A percentile compares a stretch with the other conserved stretches of the same genome.
Evolutionary conservation across 2,329 filamentous ascomycete species (phyloP).

Genomic region (Laburnicola sp.): DNA sequence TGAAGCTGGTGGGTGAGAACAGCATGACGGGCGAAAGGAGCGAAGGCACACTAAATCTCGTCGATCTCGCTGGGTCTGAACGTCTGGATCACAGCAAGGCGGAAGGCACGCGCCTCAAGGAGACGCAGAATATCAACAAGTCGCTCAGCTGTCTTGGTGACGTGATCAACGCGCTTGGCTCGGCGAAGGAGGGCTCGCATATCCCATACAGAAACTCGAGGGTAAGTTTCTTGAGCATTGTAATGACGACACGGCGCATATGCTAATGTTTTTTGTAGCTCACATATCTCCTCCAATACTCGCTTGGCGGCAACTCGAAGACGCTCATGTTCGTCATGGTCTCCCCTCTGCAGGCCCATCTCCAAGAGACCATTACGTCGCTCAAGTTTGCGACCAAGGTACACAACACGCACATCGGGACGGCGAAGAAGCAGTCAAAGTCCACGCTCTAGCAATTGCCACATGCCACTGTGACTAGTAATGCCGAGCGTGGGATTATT

Average conservation of each 20-base stretch:
- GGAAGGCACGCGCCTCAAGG: constrained; percentile 83
- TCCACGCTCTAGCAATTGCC: constrained; percentile 30
- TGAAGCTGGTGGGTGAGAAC: constrained; percentile 70
- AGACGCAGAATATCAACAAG: constrained; percentile 98
- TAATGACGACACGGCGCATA: not conserved
- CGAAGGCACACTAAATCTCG: constrained; percentile 91
- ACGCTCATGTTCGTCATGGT: constrained; percentile 99
- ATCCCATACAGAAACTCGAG: constrained; percentile 96
- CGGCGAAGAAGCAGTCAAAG: constrained; percentile 75
- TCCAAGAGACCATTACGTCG: constrained; percentile 91
- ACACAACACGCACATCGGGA: constrained; percentile 89
- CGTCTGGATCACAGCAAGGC: constrained; percentile 83
- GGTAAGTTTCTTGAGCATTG: constrained; percentile 50
- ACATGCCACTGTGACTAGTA: too few relatives aligned
- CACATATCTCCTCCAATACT: constrained; percentile 93
- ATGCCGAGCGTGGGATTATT: too few relatives aligned
- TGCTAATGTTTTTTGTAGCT: constrained; percentile 54
- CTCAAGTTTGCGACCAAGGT: constrained; percentile 96
- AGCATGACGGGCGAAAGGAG: constrained; percentile 77
- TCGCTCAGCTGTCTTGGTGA: constrained; percentile 89
- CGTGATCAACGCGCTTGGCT: constrained; percentile 90
- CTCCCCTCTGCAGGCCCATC: constrained; percentile 83
- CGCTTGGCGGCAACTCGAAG: constrained; percentile 90
- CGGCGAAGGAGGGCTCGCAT: constrained; percentile 74
- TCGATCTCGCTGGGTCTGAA: constrained; percentile 93